Evolutionary conservation across 805 yeast genomes (phyloP), one percentile per base, ranked within the genome.

Genomic region (Starmerella vaccinii): DNA sequence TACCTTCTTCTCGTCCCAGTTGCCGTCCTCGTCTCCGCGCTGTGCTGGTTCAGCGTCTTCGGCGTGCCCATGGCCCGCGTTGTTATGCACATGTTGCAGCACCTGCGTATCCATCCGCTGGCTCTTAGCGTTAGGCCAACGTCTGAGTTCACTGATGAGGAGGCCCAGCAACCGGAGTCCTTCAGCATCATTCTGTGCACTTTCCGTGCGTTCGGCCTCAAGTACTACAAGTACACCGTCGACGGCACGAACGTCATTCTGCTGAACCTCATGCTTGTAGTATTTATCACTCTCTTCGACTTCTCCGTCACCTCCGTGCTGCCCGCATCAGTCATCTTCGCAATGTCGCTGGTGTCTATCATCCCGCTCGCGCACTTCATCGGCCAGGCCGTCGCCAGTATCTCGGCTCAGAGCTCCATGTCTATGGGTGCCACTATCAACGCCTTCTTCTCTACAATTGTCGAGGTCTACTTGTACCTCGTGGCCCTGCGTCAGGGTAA

Each of bases 321-420:
- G 40, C 62, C 74, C 35, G 70, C 68, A 5, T 72, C 80, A 0
- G 67, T 80, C 21, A 75, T 87, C 40, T 92, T 92, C 61, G 71
- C 78, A 41, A 68, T 87, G 16, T 84, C 96, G 64, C 68, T 92
- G 51, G 72, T 84, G 45, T 84, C 96, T 1, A 86, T 92, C 52
- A 77, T 92, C 33, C 98, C 98, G 6, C 71, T 92, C 57, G 97
- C 98, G 0, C 90, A 92, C 64, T 92, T 88, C 68, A 89, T 92
- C 59, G 98, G 98, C 3, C 97, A 90, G 67, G 97, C 97, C 5
- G 98, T 92, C n/a, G 98, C 98, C 0, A 89, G 97, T 2, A 92
- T 92, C 52, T 84, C 95, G 6, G 97, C 98, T 0, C 98, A 92
- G 69, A 86, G 97, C 0, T 89, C 97, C 0, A 92, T 92, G 98